Conservation (phyloP, 495 filamentous ascomycete genomes). For the Aspergillus sclerotioniger region DNA sequence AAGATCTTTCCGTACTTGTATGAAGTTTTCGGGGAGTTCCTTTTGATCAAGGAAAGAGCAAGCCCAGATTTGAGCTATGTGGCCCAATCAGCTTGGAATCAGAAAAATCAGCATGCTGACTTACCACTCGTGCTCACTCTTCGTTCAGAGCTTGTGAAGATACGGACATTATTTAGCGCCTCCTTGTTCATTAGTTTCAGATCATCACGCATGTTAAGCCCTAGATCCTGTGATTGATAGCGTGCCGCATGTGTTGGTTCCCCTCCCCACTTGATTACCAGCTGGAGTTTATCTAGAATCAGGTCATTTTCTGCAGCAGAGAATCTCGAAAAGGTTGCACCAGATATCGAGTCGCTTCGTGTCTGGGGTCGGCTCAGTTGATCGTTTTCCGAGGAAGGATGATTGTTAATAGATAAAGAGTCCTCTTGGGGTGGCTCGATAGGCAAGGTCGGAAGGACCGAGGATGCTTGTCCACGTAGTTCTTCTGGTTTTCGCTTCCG, state of each 20-base stretch:
- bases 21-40: constrained; percentile 76
- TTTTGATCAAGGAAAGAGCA: constrained; percentile 85
- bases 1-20: constrained; percentile 87
- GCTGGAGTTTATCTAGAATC: constrained; percentile 88
- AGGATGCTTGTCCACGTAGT: constrained; percentile 29
- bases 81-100: constrained; percentile 17
- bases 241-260: constrained; percentile 96
- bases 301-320: constrained; percentile 87
- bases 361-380: constrained; percentile 43
- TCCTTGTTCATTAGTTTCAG: constrained; percentile 90
- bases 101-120: constrained; percentile 18
- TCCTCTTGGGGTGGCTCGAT: constrained; percentile 22
- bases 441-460: constrained; percentile 4
- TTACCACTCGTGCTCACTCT: constrained; percentile 85
- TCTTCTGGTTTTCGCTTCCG: constrained; percentile 70
- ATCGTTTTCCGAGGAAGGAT: constrained; percentile 24
- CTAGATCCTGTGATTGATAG: constrained; percentile 92
- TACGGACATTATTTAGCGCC: constrained; percentile 80
- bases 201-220: constrained; percentile 93
- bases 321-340: constrained; percentile 82
- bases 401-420: constrained; percentile 22
- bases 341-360: constrained; percentile 79
- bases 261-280: constrained; percentile 98
- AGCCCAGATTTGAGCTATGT: constrained; percentile 86
- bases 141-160: constrained; percentile 93